Base-by-base conservation (phyloP, 805 yeast genomes). In the Ogataea kodamae region DNA sequence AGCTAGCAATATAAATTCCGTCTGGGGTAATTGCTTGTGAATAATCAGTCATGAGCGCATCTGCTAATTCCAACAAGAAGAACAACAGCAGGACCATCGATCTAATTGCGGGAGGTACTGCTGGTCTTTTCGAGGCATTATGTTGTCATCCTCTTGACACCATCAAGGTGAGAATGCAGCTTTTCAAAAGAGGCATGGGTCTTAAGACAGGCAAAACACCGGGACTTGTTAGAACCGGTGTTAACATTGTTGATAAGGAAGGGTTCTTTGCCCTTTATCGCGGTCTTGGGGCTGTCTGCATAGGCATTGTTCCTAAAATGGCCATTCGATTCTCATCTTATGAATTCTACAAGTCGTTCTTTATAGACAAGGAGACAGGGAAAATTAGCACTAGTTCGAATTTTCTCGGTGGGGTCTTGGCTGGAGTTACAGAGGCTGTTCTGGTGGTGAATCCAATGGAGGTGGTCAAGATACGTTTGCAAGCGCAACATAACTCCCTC, bases 71-170 rank as follows among this genome's bases (percentile, higher is more conserved):
- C 7, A 47, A 48, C 41, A 44, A 45, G 28, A 52, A 39, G 38
- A 49, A 50, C 25, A 64, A 62, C 37, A 64, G 62, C 33, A 50
- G 80, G 15, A 74, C 78, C 9, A 71, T 80, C 37, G 88, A 82
- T 53, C 69, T 83, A 47, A 69, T 86, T 30, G 92, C 97, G 20
- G 98, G 98, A 50, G 98, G 98, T 52, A 78, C 90, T 6, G 98
- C 98, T 9, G 98, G 98, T 39, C 69, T 90, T 41, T 86, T 89
- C 57, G 98, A 90, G 69, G 98, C 97, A n/a, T 70, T 92, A 44
- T 79, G 90, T 60, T 90, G 98, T 61, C 98, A 90, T 62, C 97
- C 97, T n/a, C 73, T 90, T 50, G 98, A 90, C 59, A 90, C 98
- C 24, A 85, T 90, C 59, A 90, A 90, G 64, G 98, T 90, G 43